Base-by-base conservation (phyloP, 2,329 filamentous ascomycete genomes). In the Sporothrix variecibatus region DNA sequence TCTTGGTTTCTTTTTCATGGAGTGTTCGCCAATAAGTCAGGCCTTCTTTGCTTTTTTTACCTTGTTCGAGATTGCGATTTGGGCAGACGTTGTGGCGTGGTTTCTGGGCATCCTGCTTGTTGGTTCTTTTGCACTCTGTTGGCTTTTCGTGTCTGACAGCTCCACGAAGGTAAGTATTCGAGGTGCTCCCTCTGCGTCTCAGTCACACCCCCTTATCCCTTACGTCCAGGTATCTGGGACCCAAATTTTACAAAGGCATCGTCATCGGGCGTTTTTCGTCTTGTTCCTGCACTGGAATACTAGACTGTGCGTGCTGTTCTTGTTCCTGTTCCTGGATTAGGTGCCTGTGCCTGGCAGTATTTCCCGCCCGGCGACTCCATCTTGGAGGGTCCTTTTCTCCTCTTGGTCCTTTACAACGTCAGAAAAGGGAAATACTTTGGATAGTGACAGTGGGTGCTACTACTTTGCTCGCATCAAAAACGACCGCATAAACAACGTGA, bases 261-360 rank as follows among this genome's bases (percentile, higher is more conserved):
- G n/a, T 58, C 68, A 60, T 71, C 68, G 68, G 67, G 46, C 46
- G 23, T 58, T 71, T 28, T 56, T 20, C 12, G 20, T 26, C n/a
- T 26, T 46, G 34, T 23, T 7, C 34, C 60, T 64, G 56, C 28
- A 4, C 60, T 6, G 15, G 20, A 34, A 5, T 31, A 26, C 11
- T 17, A 31, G 20, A 23, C 60, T 12, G 7, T 43, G 46, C 3
- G 23, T 31, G 26, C 46, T 23, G 65, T 51, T n/a, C 38, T 43
- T 51, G 40, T 5, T 12, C 43, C 9, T 34, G 43, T 31, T 43
- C 51, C 51, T 56, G n/a, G 51, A 56, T 9, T 7, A n/a, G 7
- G 38, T 46, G 26, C 28, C 38, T 67, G 62, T 67, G 23, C 62
- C 62, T 67, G 62, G 20, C 62, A 9, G 62, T 46, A 67, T 28